Base-by-base conservation (phyloP, 169 alveolate species). In the Plasmodium gaboni region DNA sequence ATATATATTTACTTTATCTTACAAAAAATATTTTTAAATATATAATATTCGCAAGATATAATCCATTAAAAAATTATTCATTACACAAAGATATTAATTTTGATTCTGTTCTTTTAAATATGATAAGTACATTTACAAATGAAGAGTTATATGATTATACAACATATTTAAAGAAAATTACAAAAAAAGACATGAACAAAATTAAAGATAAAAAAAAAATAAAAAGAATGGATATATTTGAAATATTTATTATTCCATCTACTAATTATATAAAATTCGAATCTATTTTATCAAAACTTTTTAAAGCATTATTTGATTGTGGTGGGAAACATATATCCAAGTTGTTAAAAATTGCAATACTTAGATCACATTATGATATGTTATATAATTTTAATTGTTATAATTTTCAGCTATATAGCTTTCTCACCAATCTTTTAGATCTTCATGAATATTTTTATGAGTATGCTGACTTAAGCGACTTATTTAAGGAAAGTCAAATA, bases 231-330 rank as follows among this genome's bases (percentile, higher is more conserved):
- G 92, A 86, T 61, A 61, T 86, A 8, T 86, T 48, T 64, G 92
- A 86, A 13, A 59, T 86, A 32, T 69, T 70, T 70, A 60, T 86
- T 22, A 50, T 86, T 28, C 92, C 92, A 70, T 70, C 92, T 28
- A 46, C 15, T 70, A 86, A 46, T 48, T 86, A 86, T 71, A 24
- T 63, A 2, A 48, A 71, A 9, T 86, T 86, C 53, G 87, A 86
- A 65, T 60, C 17, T 9, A 59, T 86, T 8, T 19, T 86, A 15
- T 59, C 92, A 6, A 59, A 51, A 38, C 57, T 86, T 0, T 86
- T 86, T 19, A 86, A 86, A 65, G 86, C 92, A 22, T 32, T 86
- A 63, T 86, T 70, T 63, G 87, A 86, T 63, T 86, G 92, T 70
- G 92, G 92, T 19, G 92, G 92, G 8, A 86, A 61, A 71, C 87